These are phyloP conservation scores for Trichoderma atrobrunneum DNA, from an alignment of 2,329 filamentous ascomycete species.

Conservation along the genomic window DNA sequence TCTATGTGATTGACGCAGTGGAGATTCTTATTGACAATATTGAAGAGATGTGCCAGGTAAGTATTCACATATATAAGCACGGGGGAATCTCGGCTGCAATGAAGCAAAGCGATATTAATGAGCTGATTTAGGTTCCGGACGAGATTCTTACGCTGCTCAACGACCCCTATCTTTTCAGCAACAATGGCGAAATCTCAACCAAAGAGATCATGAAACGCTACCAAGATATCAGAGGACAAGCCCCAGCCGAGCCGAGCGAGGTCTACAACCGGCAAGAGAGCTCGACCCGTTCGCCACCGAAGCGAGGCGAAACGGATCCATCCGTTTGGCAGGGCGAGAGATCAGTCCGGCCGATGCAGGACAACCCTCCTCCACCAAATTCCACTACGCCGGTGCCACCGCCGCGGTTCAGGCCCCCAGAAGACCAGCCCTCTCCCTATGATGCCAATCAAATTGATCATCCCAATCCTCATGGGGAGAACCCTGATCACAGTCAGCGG, in stretches of 20 bases:
- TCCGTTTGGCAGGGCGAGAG: constrained; percentile 79
- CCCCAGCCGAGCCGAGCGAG: constrained; percentile 60
- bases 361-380: constrained; percentile 43
- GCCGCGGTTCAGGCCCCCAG: constrained; percentile 49
- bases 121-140: constrained; percentile 71
- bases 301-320: constrained; percentile 82
- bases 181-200: constrained; percentile 82
- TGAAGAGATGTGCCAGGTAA: constrained; percentile 94
- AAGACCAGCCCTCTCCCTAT: constrained; percentile 47
- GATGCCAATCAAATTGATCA: constrained; percentile 43
- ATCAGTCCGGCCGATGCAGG: constrained; percentile 75
- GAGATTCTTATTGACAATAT: constrained; percentile 89
- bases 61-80: constrained; percentile 29
- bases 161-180: constrained; percentile 78
- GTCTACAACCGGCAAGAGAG: constrained; percentile 58
- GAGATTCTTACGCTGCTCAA: constrained; percentile 83
- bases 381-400: constrained; percentile 48
- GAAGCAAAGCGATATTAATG: constrained; percentile 27
- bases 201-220: constrained; percentile 96
- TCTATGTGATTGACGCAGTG: constrained; percentile 89
- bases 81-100: not conserved
- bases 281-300: constrained; percentile 51
- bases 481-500: constrained; percentile 43
- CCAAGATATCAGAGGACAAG: constrained; percentile 66
- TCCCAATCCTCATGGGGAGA: constrained; percentile 41